Evolutionary conservation across 805 yeast genomes (phyloP).

Genomic region (Saccharomycopsis fermentans): DNA sequence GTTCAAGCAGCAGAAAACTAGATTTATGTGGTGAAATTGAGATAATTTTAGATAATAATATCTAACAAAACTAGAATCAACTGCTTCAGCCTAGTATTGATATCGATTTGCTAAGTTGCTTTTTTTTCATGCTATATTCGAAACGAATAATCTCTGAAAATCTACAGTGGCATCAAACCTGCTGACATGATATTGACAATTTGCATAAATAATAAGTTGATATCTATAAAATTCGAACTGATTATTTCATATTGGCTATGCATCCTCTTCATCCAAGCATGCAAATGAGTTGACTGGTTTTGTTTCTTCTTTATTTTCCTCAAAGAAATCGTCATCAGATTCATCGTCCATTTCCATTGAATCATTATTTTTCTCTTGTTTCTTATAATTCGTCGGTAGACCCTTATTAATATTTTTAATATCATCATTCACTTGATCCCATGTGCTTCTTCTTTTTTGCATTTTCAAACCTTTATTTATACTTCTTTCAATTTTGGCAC

Average conservation of each 20-base stretch:
- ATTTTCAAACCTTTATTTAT: constrained; percentile 9
- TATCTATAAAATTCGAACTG: not conserved
- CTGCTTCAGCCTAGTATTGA: too few relatives aligned
- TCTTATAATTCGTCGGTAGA: not conserved
- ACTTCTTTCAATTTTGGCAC: constrained; percentile 16
- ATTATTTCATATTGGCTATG: not conserved
- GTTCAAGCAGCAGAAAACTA: constrained; percentile 28
- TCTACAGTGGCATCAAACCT: not conserved
- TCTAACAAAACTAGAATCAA: not conserved
- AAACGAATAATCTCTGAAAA: not conserved
- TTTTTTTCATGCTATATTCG: not conserved
- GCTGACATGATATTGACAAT: not conserved
- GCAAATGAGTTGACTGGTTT: constrained; percentile 3
- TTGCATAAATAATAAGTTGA: too few relatives aligned
- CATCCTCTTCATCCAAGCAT: constrained; percentile 16
- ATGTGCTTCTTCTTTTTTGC: constrained; percentile 12
- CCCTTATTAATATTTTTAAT: not conserved
- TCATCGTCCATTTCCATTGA: constrained; percentile 11
- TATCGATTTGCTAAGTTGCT: not conserved
- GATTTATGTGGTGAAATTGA: constrained; percentile 17
- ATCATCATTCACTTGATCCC: constrained; percentile 16
- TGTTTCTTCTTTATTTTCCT: not conserved
- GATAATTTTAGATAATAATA: not conserved
- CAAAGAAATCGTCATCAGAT: constrained; percentile 6
- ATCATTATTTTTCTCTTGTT: not conserved